These are phyloP conservation scores for Komagataella pastoris DNA, from an alignment of 805 yeast species.

Conservation along the genomic window DNA sequence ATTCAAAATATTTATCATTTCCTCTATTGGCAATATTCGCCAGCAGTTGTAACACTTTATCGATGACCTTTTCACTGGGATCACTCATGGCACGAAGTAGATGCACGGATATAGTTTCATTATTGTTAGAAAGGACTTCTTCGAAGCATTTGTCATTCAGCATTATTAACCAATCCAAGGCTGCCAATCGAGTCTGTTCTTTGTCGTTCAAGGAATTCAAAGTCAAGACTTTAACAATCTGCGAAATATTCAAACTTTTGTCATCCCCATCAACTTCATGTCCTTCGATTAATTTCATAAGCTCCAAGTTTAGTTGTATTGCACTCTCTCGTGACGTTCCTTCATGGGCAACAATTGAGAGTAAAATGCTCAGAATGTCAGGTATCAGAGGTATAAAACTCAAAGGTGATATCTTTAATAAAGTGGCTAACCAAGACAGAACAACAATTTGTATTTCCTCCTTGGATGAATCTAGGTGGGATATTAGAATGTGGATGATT, in stretches of 20 bases:
- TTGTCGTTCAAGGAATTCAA: conserved; percentile 62
- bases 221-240: conserved; percentile 60
- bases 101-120: conserved; percentile 53
- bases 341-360: conserved; percentile 47
- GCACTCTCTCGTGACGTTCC: conserved; percentile 39
- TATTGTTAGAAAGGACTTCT: conserved; percentile 39
- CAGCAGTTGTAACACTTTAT: conserved; percentile 56
- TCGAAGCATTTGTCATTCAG: conserved; percentile 59
- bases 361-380: conserved; percentile 53
- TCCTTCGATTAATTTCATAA: conserved; percentile 39
- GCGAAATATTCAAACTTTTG: conserved; percentile 31
- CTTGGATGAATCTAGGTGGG: conserved; percentile 63
- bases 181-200: conserved; percentile 71
- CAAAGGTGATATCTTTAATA: conserved; percentile 61
- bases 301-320: conserved; percentile 36
- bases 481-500: conserved; percentile 69
- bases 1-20: conserved; percentile 62
- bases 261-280: conserved; percentile 24
- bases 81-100: conserved; percentile 56
- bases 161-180: conserved; percentile 82
- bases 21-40: conserved; percentile 62
- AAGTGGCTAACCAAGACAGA: conserved; percentile 67
- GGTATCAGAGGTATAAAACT: conserved; percentile 68
- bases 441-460: conserved; percentile 70
- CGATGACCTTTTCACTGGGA: conserved; percentile 67